A percentile compares a stretch with the other conserved stretches of the same genome.
These are phyloP conservation scores for Argentina anserina DNA, from an alignment of 306 rosid genomes.

Conservation along the genomic window DNA sequence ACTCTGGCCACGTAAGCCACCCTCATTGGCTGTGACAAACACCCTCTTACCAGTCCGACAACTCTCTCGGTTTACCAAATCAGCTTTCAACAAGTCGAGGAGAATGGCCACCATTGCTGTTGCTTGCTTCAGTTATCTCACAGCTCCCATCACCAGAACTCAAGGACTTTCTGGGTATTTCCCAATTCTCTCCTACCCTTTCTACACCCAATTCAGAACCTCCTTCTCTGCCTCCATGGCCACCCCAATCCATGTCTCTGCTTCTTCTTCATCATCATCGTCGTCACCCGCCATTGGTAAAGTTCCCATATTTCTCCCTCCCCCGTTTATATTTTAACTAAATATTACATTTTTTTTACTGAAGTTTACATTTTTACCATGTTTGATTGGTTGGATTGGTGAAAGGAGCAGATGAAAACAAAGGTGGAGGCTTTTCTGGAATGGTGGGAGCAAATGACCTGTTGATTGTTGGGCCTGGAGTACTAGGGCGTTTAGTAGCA, in stretches of 20 bases:
- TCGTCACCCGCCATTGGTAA: conserved; percentile 30
- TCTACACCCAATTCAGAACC: conserved; percentile 14
- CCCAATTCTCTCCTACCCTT: conserved; percentile 6
- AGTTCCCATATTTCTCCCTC: not conserved
- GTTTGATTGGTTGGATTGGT: conserved; percentile 19
- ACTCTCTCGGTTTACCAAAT: not conserved
- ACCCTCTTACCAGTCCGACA: not conserved
- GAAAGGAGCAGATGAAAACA: conserved; percentile 40
- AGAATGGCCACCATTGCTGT: conserved; percentile 41
- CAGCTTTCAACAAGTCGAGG: not conserved
- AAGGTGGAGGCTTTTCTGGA: conserved; percentile 36
- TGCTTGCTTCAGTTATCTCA: conserved; percentile 8
- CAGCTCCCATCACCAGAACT: conserved; percentile 20
- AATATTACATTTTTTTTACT: not conserved
- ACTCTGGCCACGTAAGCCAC: conserved; percentile 4
- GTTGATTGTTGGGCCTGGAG: conserved; percentile 88
- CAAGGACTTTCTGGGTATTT: conserved; percentile 21
- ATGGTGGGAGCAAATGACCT: conserved; percentile 53
- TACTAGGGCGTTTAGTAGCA: conserved; percentile 90
- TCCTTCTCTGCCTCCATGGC: conserved; percentile 45
- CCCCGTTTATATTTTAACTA: not conserved
- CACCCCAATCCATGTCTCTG: conserved; percentile 41
- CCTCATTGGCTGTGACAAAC: conserved; percentile 4
- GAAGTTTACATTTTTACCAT: not conserved
- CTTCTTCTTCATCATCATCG: conserved; percentile 19